Base-by-base conservation (phyloP, 1,139 yeast genomes). In the Protomyces gravidus region DNA sequence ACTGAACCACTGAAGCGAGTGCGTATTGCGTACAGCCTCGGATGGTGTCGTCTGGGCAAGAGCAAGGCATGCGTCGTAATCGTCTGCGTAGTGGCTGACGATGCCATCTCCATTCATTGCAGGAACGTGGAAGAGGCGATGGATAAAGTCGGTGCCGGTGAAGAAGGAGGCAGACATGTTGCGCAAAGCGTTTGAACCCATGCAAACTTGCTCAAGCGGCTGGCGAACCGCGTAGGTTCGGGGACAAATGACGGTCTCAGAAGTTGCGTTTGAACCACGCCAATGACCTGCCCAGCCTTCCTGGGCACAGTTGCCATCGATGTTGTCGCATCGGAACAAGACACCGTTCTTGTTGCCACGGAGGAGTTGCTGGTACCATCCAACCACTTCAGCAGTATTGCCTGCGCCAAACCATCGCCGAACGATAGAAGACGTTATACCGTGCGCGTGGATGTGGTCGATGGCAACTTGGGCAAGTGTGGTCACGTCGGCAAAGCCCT, bases 201-300 rank as follows among this genome's bases (percentile, higher is more conserved):
- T 26, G 48, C 48, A 45, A 30, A 45, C 28, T 21, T 45, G 48
- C 4, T 45, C 48, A 15, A 45, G 48, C 3, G 48, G 48, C 15
- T n/a, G 11, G 11, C 48, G 48, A 13, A 7, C 28, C 30, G 11
- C 25, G 28, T 45, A 45, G 1, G 48, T 25, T 9, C 21, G 9
- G 1, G 15, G 30, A 15, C 48, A 45, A 13, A 45, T 45, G 48
- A 45, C 48, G 9, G 48, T 45, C 13, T 45, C 48, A n/a, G 27
- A 25, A n/a, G 48, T 45, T n/a, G 48, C 48, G 27, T 45, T 45
- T 27, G 48, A 45, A 15, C 48, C 48, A 25, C 48, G 48, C 48
- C 48, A 45, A 30, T 45, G 48, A 25, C 48, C 48, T n/a, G 13
- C 5, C 48, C 48, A 45, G 2, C 17, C 48, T 6, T n/a, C 19